Base-by-base conservation (phyloP, 192 early-diverging fungal species). In the Backusella tarrabulga region DNA sequence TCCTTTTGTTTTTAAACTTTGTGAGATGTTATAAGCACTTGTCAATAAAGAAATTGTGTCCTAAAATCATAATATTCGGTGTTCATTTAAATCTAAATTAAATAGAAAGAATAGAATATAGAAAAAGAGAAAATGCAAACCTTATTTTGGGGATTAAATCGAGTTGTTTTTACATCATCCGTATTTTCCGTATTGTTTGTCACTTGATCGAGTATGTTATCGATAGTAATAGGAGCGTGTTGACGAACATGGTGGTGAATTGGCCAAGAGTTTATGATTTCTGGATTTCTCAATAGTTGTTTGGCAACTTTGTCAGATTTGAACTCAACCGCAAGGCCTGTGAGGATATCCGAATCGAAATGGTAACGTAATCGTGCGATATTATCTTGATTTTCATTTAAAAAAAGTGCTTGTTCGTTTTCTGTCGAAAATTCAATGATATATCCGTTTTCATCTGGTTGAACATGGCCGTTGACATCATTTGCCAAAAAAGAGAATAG, bases 1-100 rank as follows among this genome's bases (percentile, higher is more conserved):
- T 2, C 92, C 92, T 42, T 79, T 83, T 46, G 86, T 75, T 6
- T 83, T 83, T 46, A 90, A 80, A 9, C 80, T 73, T 23, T 79
- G 73, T n/a, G 87, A 87, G 9, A 84, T 84, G 67, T 71, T 76
- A 44, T 84, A 78, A 0, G 86, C 87, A 11, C 84, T 86, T 4
- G 90, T 92, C 79, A 83, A 74, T 9, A 84, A 81, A 50, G 88
- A 83, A 34, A 78, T 35, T 36, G 74, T 78, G 36, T 73, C 74
- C 79, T 80, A 76, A 23, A 54, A 63, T 63, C 26, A 63, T 3
- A 21, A 67, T 17, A 19, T 63, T 42, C 21, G 73, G 17, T 69
- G 34, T 69, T 68, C n/a, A 68, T 68, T 68, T 68, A 68, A 36
- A 68, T 68, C 11, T 60, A 29, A 63, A 63, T 23, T n/a, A 32